Conservation (phyloP, 768 basidiomycete genomes). For the Gelatoporia subvermispora region DNA sequence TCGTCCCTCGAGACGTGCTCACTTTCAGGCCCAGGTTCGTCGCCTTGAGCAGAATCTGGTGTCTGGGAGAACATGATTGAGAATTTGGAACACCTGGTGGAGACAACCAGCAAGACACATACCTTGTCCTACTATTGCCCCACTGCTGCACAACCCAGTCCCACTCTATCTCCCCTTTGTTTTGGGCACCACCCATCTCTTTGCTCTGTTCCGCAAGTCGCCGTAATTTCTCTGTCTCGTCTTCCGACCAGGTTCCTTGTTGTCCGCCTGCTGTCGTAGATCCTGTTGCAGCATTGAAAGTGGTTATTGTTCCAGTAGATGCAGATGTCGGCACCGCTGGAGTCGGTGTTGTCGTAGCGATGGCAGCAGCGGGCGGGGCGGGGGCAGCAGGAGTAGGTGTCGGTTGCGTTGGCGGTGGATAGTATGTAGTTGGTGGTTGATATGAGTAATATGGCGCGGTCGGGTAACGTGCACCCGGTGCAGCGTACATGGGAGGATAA, state of each 20-base stretch:
- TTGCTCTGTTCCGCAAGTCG: conserved; percentile 65
- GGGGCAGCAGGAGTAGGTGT: conserved; percentile 5
- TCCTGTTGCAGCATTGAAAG: conserved; percentile 22
- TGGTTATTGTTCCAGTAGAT: conserved; percentile 15
- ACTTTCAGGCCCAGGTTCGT: conserved; percentile 76
- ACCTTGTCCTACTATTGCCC: conserved; percentile 74
- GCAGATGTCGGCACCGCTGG: conserved; percentile 8
- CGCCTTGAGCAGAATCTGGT: conserved; percentile 80
- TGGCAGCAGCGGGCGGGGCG: conserved; percentile 25
- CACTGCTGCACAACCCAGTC: conserved; percentile 72
- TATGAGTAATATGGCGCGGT: conserved; percentile 63
- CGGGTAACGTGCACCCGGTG: conserved; percentile 42
- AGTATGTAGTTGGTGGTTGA: conserved; percentile 19
- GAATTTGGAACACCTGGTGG: background rate
- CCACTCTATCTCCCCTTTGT: conserved; percentile 68
- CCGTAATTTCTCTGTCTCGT: conserved; percentile 66
- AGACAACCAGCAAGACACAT: conserved; percentile 11
- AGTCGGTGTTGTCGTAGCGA: conserved; percentile 8
- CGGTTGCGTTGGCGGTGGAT: conserved; percentile 13
- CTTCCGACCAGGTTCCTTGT: conserved; percentile 75
- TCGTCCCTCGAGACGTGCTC: conserved; percentile 58
- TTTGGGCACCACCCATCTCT: conserved; percentile 31
- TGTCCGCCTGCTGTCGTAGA: conserved; percentile 35
- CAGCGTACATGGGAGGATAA: conserved; percentile 33
- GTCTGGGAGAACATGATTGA: conserved; percentile 35